Evolutionary conservation across 2,329 filamentous ascomycete species (phyloP).

Genomic region (Talaromyces marneffei): DNA sequence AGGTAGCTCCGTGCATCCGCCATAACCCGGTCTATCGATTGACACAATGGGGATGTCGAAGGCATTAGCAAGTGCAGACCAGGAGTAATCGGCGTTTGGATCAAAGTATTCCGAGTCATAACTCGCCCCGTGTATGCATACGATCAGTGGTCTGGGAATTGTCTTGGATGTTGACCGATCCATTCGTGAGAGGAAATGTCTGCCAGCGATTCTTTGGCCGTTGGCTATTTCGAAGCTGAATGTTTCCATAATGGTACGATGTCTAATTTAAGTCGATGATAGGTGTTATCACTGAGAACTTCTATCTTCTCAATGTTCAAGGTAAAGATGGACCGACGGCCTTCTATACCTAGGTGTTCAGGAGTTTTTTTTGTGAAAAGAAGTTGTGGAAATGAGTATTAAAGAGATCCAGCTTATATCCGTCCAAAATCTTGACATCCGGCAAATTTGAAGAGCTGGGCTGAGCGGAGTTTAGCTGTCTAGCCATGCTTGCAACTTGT

Average conservation of each 20-base stretch:
- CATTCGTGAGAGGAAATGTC: not conserved
- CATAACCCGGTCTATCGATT: not conserved
- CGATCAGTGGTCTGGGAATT: not conserved
- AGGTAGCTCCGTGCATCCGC: not conserved
- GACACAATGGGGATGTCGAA: not conserved
- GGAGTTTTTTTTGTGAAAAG: too few species aligned
- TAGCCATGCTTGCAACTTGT: not conserved
- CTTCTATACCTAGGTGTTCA: not conserved
- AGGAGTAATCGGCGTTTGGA: not conserved
- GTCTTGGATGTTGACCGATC: not conserved
- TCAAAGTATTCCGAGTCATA: not conserved
- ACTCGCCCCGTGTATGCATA: not conserved
- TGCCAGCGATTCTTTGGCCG: not conserved
- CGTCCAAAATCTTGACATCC: not conserved
- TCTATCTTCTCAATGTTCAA: not conserved
- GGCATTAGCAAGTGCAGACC: not conserved
- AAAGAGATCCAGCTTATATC: not conserved
- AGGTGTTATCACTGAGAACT: not conserved
- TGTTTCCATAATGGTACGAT: not conserved
- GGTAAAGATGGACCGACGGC: not conserved
- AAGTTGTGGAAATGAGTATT: not conserved
- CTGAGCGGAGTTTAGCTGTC: not conserved
- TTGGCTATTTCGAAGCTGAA: not conserved
- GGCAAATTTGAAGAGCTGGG: not conserved
- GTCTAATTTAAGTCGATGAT: not conserved